Conservation (phyloP, 352 stramenopile genomes). For the Peronospora farinosa region DNA sequence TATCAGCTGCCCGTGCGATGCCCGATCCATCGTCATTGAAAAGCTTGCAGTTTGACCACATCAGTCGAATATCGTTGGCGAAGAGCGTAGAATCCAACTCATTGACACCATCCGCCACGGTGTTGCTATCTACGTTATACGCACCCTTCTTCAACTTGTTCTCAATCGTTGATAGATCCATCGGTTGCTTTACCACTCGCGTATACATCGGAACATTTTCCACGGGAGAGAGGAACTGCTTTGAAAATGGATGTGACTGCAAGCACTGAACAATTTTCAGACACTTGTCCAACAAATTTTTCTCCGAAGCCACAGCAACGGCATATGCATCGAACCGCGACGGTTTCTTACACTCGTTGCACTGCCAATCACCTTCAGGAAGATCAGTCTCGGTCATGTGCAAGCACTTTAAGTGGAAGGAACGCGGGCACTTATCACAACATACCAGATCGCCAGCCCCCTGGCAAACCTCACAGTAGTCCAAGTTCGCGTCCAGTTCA, state of each 20-base stretch:
- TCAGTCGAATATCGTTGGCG: constrained; percentile 67
- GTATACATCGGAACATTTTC: constrained; percentile 70
- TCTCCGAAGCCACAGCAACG: constrained; percentile 39
- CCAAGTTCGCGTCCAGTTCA: constrained; percentile 73
- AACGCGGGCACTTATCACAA: constrained; percentile 88
- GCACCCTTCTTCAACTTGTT: constrained; percentile 53
- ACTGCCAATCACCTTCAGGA: constrained; percentile 79
- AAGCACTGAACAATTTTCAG: constrained; percentile 63
- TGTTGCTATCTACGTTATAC: constrained; percentile 46
- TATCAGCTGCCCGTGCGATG: constrained; percentile 64
- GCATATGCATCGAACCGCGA: constrained; percentile 58
- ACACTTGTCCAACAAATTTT: constrained; percentile 54
- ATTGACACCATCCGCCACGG: constrained; percentile 27
- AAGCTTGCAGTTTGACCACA: constrained; percentile 80
- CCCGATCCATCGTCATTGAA: constrained; percentile 83
- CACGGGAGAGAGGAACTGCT: constrained; percentile 70
- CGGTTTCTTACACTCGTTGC: constrained; percentile 62
- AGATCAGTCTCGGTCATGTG: constrained; percentile 65
- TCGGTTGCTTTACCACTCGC: constrained; percentile 71
- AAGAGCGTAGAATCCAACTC: constrained; percentile 46
- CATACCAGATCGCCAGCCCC: constrained; percentile 81
- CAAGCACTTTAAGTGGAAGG: constrained; percentile 87
- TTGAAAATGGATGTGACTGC: constrained; percentile 70
- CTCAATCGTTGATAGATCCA: constrained; percentile 73
- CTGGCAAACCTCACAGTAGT: constrained; percentile 83